Percentiles rank a stretch among this genome's conserved stretches.
These are phyloP conservation scores for Santalum album DNA, from an alignment of 164 flowering plant species.

Conservation along the genomic window DNA sequence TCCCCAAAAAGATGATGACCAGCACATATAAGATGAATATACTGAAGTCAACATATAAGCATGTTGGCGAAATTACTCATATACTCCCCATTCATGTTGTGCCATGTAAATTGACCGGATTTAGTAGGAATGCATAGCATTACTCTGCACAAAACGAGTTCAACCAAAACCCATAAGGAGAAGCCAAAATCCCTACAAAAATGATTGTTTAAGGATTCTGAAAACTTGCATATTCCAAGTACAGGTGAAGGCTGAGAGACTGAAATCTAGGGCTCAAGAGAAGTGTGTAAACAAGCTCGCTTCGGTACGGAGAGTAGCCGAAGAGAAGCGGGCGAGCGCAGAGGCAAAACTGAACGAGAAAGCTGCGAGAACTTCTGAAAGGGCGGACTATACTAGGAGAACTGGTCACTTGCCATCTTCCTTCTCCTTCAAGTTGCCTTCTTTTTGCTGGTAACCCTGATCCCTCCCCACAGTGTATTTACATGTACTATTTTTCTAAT, in stretches of 20 bases:
- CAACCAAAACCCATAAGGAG: too few relatives aligned
- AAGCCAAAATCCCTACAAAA: too few relatives aligned
- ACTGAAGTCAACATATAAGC: too few relatives aligned
- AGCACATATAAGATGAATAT: too few relatives aligned
- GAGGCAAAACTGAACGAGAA: constrained; percentile 76
- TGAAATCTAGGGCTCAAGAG: constrained; percentile 82
- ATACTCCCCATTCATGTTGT: too few relatives aligned
- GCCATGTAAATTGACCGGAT: too few relatives aligned
- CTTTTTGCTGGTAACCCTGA: constrained; percentile 84
- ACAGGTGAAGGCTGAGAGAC: constrained; percentile 80
- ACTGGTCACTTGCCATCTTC: constrained; percentile 84
- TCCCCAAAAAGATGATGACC: too few relatives aligned
- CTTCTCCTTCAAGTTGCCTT: constrained; percentile 70
- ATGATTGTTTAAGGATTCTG: not conserved
- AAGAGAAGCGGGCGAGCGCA: constrained; percentile 82
- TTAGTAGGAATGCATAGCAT: not conserved
- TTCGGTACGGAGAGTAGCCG: constrained; percentile 71
- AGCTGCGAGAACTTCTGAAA: constrained; percentile 68
- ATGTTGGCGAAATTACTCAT: too few relatives aligned
- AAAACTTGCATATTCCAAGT: not conserved
- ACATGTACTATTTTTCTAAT: too few relatives aligned
- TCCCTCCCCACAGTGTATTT: too few relatives aligned
- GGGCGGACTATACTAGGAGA: constrained; percentile 80
- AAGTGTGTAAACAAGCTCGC: constrained; percentile 66
- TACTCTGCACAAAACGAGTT: too few relatives aligned